phyloP scores from a whole-genome alignment of 73 alveolate genomes.

The Tetrahymena elliotti region DNA sequence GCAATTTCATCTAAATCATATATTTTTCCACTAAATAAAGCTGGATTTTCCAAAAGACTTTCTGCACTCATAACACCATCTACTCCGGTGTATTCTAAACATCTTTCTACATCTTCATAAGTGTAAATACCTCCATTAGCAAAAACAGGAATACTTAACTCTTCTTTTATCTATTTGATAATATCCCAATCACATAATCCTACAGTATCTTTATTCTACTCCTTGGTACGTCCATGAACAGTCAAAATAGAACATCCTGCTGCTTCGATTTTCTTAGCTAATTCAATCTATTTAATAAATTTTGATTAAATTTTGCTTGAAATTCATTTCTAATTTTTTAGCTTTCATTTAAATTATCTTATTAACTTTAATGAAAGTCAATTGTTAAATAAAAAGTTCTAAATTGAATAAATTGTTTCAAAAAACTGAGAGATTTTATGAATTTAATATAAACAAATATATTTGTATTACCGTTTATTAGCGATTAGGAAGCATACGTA shows the following conservation, averaged over 20 bases:
- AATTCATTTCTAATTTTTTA: too few species aligned
- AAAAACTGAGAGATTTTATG: too few species aligned
- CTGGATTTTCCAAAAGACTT: constrained; percentile 67
- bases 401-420: too few species aligned
- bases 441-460: too few species aligned
- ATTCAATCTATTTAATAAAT: constrained; percentile 43
- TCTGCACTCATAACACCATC: constrained; percentile 94
- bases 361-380: too few species aligned
- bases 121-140: constrained; percentile 97
- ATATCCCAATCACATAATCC: constrained; percentile 86
- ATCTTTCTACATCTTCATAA: constrained; percentile 75
- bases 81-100: constrained; percentile 83
- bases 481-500: constrained; percentile 66
- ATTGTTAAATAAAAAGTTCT: too few species aligned
- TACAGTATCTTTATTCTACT: constrained; percentile 57
- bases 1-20: constrained; percentile 38
- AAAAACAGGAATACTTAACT: constrained; percentile 84
- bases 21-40: constrained; percentile 31
- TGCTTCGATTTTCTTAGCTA: constrained; percentile 67
- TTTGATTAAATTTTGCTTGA: too few species aligned
- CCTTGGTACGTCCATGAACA: constrained; percentile 86
- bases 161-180: constrained; percentile 77
- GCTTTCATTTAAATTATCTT: too few species aligned
- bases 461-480: constrained; percentile 41
- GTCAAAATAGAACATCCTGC: constrained; percentile 70